These are phyloP conservation scores for Umbellularia californica DNA, from an alignment of 164 flowering plant genomes.

Conservation along the genomic window DNA sequence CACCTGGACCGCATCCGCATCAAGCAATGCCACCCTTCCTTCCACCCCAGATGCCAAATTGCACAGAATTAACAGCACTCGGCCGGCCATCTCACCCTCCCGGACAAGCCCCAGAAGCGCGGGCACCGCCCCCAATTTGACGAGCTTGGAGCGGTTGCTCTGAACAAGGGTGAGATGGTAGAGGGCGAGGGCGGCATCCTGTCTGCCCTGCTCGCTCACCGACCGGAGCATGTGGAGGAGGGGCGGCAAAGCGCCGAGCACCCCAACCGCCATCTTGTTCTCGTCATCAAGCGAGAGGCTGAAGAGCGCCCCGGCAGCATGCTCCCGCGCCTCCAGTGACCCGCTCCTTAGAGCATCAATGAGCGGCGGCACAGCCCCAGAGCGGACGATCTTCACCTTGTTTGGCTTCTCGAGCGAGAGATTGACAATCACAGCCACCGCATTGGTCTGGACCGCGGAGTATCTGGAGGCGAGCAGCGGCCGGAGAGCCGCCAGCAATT, in stretches of 20 bases:
- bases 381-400: constrained; percentile 74
- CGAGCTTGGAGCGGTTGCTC: constrained; percentile 69
- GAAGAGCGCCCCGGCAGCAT: constrained; percentile 91
- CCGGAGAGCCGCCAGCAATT: constrained; percentile 42
- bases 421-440: constrained; percentile 76
- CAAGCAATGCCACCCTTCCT: constrained; percentile 81
- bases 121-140: constrained; percentile 62
- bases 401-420: constrained; percentile 76
- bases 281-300: constrained; percentile 79
- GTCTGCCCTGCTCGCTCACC: constrained; percentile 60
- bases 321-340: constrained; percentile 68
- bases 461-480: constrained; percentile 47
- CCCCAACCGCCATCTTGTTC: constrained; percentile 91
- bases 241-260: constrained; percentile 77
- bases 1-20: constrained; percentile 61
- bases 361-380: constrained; percentile 69
- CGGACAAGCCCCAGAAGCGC: constrained; percentile 43
- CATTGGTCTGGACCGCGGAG: constrained; percentile 53
- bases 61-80: constrained; percentile 59
- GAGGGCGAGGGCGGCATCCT: constrained; percentile 83
- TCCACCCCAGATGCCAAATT: constrained; percentile 67
- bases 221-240: constrained; percentile 65
- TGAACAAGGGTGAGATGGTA: constrained; percentile 68
- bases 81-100: constrained; percentile 31
- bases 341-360: constrained; percentile 68